Conservation (phyloP, 305 asterid genomes). For the Fraxinus greggii region DNA sequence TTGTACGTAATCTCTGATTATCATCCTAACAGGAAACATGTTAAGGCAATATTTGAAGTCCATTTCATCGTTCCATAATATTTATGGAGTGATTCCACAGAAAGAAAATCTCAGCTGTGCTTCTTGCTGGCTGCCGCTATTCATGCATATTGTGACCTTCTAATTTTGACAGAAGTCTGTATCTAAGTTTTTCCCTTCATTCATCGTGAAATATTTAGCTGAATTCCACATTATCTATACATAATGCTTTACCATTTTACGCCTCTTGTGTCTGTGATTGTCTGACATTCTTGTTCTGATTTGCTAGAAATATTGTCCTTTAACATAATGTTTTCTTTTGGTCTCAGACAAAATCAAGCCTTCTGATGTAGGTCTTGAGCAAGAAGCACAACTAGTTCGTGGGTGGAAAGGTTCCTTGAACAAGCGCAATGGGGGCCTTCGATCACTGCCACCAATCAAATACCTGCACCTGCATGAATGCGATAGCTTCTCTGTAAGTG, state of each 20-base stretch:
- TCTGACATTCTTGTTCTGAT: conserved; percentile 10
- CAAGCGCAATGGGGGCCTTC: conserved; percentile 52
- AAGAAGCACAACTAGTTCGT: conserved; percentile 82
- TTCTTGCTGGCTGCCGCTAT: not conserved
- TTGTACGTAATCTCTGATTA: not conserved
- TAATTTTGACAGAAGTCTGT: not conserved
- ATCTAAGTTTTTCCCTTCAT: not conserved
- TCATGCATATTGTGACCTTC: not conserved
- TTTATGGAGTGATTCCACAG: not conserved
- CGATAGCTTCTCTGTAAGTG: conserved; percentile 83
- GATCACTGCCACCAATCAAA: conserved; percentile 59
- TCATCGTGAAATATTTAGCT: not conserved
- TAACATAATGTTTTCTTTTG: conserved; percentile 29
- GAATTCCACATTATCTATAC: not conserved
- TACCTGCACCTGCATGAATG: conserved; percentile 88
- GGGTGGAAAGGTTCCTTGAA: conserved; percentile 60
- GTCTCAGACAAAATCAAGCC: conserved; percentile 92
- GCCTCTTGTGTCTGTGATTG: not conserved
- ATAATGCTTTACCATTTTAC: not conserved
- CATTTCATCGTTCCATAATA: not conserved
- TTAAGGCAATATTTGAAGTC: not conserved
- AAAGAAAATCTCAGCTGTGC: not conserved
- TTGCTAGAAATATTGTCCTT: conserved; percentile 14
- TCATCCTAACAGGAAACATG: not conserved
- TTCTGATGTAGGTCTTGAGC: conserved; percentile 96